A percentile compares a stretch with the other conserved stretches of the same genome.
These are phyloP conservation scores for Neofusicoccum cordaticola DNA, from an alignment of 2,329 filamentous ascomycete species.

Conservation along the genomic window DNA sequence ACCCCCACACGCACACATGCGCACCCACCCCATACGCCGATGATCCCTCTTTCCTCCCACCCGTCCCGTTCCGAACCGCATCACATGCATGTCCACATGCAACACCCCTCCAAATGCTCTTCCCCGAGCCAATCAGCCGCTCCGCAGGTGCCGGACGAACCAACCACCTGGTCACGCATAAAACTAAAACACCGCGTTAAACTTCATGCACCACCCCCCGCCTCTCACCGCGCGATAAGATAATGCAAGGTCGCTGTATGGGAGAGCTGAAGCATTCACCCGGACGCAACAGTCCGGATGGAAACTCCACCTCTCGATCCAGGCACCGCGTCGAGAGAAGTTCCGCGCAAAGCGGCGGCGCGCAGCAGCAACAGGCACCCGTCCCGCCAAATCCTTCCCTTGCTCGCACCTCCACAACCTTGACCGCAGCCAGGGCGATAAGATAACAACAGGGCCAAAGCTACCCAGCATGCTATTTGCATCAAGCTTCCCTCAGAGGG, in stretches of 20 bases:
- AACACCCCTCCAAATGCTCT: neutral
- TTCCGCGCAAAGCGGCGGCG: too few relatives aligned
- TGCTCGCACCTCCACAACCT: too few relatives aligned
- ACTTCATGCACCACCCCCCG: neutral
- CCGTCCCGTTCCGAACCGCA: slow-evolving; percentile 10
- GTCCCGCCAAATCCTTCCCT: too few relatives aligned
- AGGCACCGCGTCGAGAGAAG: too few relatives aligned
- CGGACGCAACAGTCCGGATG: too few relatives aligned
- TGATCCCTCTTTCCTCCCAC: neutral
- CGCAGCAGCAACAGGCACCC: too few relatives aligned
- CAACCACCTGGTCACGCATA: neutral
- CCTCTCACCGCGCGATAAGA: neutral
- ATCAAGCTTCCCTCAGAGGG: too few relatives aligned
- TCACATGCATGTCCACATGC: slow-evolving; percentile 6
- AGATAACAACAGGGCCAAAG: too few relatives aligned
- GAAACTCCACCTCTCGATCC: too few relatives aligned
- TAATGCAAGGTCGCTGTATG: neutral
- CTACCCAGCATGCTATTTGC: too few relatives aligned
- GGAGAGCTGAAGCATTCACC: too few relatives aligned
- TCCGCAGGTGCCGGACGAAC: neutral
- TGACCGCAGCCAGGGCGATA: too few relatives aligned
- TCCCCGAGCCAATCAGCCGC: neutral
- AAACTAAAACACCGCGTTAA: neutral
- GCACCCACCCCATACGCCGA: neutral
- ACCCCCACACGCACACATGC: neutral